Percentiles rank a stretch among this genome's conserved stretches.
These are phyloP conservation scores for Trichopus zeylanicus DNA, from an alignment of 116 monocot species.

Conservation along the genomic window DNA sequence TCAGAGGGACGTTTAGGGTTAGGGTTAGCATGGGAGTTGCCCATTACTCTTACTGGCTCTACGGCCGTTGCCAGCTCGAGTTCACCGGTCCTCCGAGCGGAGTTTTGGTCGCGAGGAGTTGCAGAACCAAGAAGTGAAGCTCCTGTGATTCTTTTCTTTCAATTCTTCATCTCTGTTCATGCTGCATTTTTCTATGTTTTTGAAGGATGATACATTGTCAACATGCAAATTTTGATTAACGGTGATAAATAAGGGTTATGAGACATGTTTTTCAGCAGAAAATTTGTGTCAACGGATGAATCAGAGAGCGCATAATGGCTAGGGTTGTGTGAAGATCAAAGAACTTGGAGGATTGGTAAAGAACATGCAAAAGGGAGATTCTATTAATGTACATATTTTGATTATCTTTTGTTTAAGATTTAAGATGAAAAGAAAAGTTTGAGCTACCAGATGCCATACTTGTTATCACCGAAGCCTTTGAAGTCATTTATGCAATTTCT, in stretches of 20 bases:
- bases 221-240: too few relatives aligned
- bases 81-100: slow-evolving; percentile 27
- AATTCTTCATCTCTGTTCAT: slow-evolving; percentile 2
- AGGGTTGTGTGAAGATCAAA: slow-evolving; percentile 1
- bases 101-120: slow-evolving; percentile 24
- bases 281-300: too few relatives aligned
- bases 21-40: slow-evolving; percentile 16
- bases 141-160: background rate
- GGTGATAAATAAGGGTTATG: too few relatives aligned
- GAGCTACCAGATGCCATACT: too few relatives aligned
- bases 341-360: background rate
- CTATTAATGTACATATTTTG: background rate
- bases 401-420: background rate
- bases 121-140: slow-evolving; percentile 1
- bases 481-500: too few relatives aligned
- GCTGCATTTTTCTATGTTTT: too few relatives aligned
- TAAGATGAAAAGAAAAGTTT: background rate
- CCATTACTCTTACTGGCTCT: slow-evolving; percentile 20
- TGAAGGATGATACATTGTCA: too few relatives aligned
- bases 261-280: background rate
- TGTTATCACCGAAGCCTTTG: too few relatives aligned
- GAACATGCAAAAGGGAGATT: background rate
- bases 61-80: slow-evolving; percentile 18
- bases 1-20: slow-evolving; percentile 25
- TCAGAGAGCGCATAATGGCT: too few relatives aligned